A percentile compares a stretch with the other conserved stretches of the same genome.
phyloP scores from a whole-genome alignment of 352 stramenopile species.

The Globisporangium splendens region DNA sequence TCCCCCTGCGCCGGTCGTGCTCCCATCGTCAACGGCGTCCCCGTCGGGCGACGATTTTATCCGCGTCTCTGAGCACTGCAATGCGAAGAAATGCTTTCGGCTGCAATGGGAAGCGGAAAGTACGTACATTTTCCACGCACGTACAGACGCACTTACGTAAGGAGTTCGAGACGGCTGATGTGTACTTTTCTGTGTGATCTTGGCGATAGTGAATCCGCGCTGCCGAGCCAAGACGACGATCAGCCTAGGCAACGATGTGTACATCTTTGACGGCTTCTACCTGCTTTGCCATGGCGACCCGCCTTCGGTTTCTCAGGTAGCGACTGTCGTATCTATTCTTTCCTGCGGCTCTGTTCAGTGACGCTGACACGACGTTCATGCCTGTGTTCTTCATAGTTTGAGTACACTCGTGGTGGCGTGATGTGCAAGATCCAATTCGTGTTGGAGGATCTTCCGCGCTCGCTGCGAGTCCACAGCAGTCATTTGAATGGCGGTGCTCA shows the following conservation, averaged over 20 bases:
- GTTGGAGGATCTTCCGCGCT: slow-evolving; percentile 34
- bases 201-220: slow-evolving; percentile 62
- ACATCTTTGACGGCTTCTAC: slow-evolving; percentile 87
- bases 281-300: slow-evolving; percentile 67
- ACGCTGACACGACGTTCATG: not conserved
- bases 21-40: slow-evolving; percentile 4
- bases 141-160: not conserved
- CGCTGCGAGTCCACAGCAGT: not conserved
- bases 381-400: slow-evolving; percentile 45
- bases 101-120: slow-evolving; percentile 79
- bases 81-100: slow-evolving; percentile 60
- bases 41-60: slow-evolving; percentile 41
- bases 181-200: not conserved
- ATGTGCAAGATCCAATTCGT: slow-evolving; percentile 79
- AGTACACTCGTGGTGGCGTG: slow-evolving; percentile 73
- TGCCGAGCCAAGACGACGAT: slow-evolving; percentile 71
- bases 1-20: not conserved
- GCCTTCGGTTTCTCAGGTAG: slow-evolving; percentile 53
- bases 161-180: not conserved
- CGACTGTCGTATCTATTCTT: not conserved
- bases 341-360: not conserved
- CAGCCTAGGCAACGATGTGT: slow-evolving; percentile 50
- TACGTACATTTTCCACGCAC: slow-evolving; percentile 19
- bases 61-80: slow-evolving; percentile 61
- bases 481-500: slow-evolving; percentile 6